Conservation (phyloP, 345 rosid genomes). For the Eucalyptus pumila region DNA sequence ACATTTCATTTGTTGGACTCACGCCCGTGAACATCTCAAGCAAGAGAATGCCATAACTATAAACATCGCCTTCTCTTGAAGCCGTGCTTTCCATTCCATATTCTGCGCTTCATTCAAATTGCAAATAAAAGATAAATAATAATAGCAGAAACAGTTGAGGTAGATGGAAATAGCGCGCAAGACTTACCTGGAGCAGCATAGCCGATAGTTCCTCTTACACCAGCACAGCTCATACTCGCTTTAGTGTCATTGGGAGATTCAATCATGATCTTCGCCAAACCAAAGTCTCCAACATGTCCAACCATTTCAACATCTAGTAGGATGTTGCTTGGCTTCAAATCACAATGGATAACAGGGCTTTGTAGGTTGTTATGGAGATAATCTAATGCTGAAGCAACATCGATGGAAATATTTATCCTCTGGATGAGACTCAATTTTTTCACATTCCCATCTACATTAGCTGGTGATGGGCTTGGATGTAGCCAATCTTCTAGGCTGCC, state of each 20-base stretch:
- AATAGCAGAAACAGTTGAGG: background rate
- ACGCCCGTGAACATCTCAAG: conserved; percentile 9
- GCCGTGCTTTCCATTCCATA: conserved; percentile 11
- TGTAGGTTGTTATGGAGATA: background rate
- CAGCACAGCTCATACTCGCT: background rate
- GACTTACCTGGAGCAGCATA: background rate
- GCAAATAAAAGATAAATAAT: background rate
- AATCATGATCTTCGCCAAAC: background rate
- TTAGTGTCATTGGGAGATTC: background rate
- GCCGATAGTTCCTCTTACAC: background rate
- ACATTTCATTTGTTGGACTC: conserved; percentile 4
- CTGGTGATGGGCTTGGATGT: background rate
- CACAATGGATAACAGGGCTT: conserved; percentile 3
- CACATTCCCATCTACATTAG: accelerated
- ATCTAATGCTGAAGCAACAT: conserved; percentile 2
- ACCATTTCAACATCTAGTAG: background rate
- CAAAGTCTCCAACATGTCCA: background rate
- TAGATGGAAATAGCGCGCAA: background rate
- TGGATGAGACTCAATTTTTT: background rate
- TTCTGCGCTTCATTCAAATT: background rate
- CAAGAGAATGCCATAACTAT: conserved; percentile 14
- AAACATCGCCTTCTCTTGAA: conserved; percentile 6
- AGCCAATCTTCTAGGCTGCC: background rate
- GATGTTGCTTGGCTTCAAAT: background rate
- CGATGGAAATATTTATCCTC: background rate